Conservation (phyloP, 805 yeast genomes). For the Cyberlindnera japonica region DNA sequence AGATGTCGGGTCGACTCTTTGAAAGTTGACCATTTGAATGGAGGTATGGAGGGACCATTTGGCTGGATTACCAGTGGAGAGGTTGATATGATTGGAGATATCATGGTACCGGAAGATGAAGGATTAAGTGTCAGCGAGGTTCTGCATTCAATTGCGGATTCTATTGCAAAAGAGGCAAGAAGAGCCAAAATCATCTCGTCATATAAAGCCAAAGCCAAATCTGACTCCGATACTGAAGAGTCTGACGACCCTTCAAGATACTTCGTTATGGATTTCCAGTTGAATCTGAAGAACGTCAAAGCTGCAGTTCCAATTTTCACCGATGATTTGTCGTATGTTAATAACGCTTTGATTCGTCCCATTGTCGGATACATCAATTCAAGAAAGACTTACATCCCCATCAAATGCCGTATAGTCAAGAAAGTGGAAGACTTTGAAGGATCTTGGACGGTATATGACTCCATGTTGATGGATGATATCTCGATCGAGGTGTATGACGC, state of each 20-base stretch:
- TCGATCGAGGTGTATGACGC: conserved; percentile 88
- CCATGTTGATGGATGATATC: conserved; percentile 84
- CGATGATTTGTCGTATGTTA: conserved; percentile 84
- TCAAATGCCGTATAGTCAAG: conserved; percentile 78
- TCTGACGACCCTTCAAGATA: conserved; percentile 38
- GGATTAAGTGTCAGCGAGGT: conserved; percentile 47
- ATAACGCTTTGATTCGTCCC: conserved; percentile 88
- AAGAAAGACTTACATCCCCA: conserved; percentile 83
- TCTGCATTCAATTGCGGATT: conserved; percentile 43
- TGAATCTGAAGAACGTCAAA: conserved; percentile 78
- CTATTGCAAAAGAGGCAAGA: conserved; percentile 46
- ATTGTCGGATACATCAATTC: conserved; percentile 94
- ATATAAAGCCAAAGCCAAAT: conserved; percentile 2
- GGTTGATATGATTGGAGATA: conserved; percentile 91
- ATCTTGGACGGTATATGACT: conserved; percentile 93
- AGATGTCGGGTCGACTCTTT: conserved; percentile 82
- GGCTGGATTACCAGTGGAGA: conserved; percentile 95
- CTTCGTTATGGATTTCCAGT: conserved; percentile 74
- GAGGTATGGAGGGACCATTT: conserved; percentile 90
- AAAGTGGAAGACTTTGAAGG: conserved; percentile 84
- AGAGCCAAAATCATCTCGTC: conserved; percentile 29
- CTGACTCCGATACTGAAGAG: conserved; percentile 2
- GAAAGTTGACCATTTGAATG: conserved; percentile 82
- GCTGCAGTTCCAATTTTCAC: conserved; percentile 88
- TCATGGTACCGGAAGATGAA: conserved; percentile 70